phyloP scores from a whole-genome alignment of 2,329 filamentous ascomycete genomes.

The Leptographium galeiforme region DNA sequence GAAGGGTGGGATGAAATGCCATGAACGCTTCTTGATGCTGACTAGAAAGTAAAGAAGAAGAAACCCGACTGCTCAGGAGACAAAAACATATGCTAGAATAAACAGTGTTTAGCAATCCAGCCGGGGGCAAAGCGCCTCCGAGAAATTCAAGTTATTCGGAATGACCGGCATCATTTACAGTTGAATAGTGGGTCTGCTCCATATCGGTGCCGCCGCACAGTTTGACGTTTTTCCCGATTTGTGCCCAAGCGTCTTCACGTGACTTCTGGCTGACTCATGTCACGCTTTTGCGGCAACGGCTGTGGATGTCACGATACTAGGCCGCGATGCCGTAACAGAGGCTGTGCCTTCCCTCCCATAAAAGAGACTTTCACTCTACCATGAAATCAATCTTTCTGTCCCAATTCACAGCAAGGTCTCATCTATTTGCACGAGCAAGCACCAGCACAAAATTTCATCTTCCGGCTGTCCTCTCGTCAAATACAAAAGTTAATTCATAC shows the following conservation, averaged over 20 bases:
- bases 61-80: neutral
- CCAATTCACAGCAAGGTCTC: neutral
- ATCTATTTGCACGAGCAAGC: neutral
- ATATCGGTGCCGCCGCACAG: neutral
- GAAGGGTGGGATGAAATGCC: conserved; percentile 4
- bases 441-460: too few relatives aligned
- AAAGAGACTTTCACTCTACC: neutral
- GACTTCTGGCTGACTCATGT: neutral
- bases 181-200: neutral
- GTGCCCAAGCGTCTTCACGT: neutral
- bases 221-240: neutral
- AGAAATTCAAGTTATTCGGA: neutral
- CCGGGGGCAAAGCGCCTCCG: neutral
- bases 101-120: neutral
- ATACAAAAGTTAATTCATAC: too few relatives aligned
- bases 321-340: too few relatives aligned
- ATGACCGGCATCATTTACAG: neutral
- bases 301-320: neutral
- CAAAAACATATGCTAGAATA: neutral
- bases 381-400: neutral
- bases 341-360: too few relatives aligned
- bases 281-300: neutral
- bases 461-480: too few relatives aligned
- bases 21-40: neutral
- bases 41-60: neutral